Evolutionary conservation across 2,329 filamentous ascomycete species (phyloP), one percentile per base, ranked within the genome.

Genomic region (Colletotrichum sublineola): DNA sequence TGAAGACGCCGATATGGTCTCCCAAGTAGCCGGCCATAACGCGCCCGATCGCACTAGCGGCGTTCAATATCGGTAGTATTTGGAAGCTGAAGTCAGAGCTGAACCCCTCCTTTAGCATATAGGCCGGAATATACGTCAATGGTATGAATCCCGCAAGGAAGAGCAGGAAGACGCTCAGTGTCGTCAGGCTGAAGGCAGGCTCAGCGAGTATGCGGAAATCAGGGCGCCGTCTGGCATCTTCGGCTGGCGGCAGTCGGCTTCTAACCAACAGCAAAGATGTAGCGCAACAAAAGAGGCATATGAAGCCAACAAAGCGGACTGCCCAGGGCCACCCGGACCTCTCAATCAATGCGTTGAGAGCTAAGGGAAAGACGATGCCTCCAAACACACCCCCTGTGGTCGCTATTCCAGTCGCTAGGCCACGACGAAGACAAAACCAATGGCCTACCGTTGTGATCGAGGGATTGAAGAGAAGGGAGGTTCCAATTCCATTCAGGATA

Each of bases 1-100:
- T 98, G 84, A 94, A 97, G 2, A 94, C 89, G 0, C 96, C 96
- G n/a, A 96, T 83, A 53, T 87, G 87, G 80, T 98, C 95, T 1
- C 94, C 92, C 73, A 93, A 88, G 79, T 92, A 92, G 0, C 95
- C 95, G 0, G 94, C 94, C 0, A 95, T 83, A 78, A 90, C 91
- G 44, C 96, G 90, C 3, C 96, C 95, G 15, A 97, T 83, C 67
- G 93, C 91, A 0, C 92, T 94, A 11, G 91, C 93, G 1, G 90
- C 93, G 79, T 97, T 97, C 79, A 98, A 86, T 73, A 97, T 91
- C 11, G 94, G 91, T 31, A 97, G 84, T 67, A 96, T 86, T 78
- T 95, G 90, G 79, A 93, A 96, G 2, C 93, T 89, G 76, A 97
- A 93, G 1, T 85, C 80, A 5, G 84, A 78, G 42, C 83, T 84